Evolutionary conservation across 1,139 yeast species (phyloP), one percentile per base, ranked within the genome.

Genomic region (Protomyces inouyei): DNA sequence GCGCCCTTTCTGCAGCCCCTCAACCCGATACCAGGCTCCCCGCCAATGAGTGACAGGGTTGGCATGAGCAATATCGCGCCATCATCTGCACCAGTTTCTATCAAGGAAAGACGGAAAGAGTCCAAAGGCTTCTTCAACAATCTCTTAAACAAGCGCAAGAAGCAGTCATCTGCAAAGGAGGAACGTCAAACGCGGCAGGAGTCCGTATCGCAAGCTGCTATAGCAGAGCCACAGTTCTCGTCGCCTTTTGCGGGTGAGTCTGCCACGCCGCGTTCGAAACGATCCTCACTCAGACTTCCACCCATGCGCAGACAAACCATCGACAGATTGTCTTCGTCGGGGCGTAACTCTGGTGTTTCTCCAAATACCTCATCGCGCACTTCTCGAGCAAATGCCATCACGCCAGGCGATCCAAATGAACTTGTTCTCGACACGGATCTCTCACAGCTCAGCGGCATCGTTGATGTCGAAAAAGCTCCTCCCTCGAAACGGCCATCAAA

Each of bases 391-490:
- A 12, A 10, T 6, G 23, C 48, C 16, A n/a, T 18, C 14, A 21
- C 23, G 23, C 48, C 21, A 18, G 18, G 25, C 10, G 48, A 43
- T n/a, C 48, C 63, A 4, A 52, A 55, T n/a, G 63, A 55, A 12
- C 37, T 64, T 32, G 52, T 59, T 12, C 55, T 64, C 28, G 55
- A 64, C 45, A 57, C 65, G n/a, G 64, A 60, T 25, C 46, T 60
- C 46, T 54, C 59, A 4, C 64, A 54, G 23, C 55, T 60, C 38
- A 16, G 54, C 14, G 64, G 59, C 8, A 60, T 57, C 45, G 55
- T 55, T 46, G 28, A 38, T 48, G 66, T 18, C 68, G 65, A 12
- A 65, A 63, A 55, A 40, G 65, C 54, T 51, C 69, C 68, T 36
- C 57, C 60, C 40, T 60, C 43, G 32, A 65, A 64, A 65, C 32